phyloP scores from a whole-genome alignment of 371 early-diverging fungal genomes.

The Funneliformis caledonium region DNA sequence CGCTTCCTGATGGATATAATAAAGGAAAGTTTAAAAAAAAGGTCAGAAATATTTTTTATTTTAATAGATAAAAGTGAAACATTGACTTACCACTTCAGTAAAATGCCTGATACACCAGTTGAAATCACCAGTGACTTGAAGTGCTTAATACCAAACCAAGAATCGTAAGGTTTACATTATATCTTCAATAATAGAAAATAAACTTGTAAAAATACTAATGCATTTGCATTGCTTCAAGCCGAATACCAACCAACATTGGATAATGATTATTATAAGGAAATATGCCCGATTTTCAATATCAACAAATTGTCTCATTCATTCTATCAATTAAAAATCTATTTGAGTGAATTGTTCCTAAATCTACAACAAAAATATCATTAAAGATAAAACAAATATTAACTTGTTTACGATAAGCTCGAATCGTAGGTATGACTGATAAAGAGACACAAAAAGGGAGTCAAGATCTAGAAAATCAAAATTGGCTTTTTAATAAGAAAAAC shows the following conservation, averaged over 20 bases:
- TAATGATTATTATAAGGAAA: constrained; percentile 66
- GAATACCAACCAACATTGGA: constrained; percentile 83
- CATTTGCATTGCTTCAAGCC: constrained; percentile 64
- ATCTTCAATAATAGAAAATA: constrained; percentile 52
- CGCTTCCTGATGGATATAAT: constrained; percentile 60
- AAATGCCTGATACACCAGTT: constrained; percentile 52
- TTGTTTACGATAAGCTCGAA: constrained; percentile 77
- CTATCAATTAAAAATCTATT: background rate
- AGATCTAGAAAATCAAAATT: constrained; percentile 44
- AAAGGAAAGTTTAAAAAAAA: constrained; percentile 55
- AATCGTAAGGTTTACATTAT: constrained; percentile 65
- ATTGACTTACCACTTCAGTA: constrained; percentile 30
- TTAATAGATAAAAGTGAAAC: background rate
- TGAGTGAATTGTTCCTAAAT: no score
- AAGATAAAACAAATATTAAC: constrained; percentile 46
- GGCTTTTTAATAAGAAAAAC: background rate
- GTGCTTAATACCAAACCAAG: constrained; percentile 82
- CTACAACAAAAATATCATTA: constrained; percentile 46
- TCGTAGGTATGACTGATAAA: constrained; percentile 75
- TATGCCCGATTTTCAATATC: constrained; percentile 72
- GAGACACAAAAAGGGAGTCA: constrained; percentile 75
- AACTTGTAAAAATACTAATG: constrained; percentile 64
- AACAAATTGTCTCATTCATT: constrained; percentile 54
- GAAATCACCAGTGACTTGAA: constrained; percentile 66
- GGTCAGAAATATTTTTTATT: constrained; percentile 46